These are phyloP conservation scores for Dalbergia cultrata DNA, from an alignment of 306 rosid species.

Conservation along the genomic window DNA sequence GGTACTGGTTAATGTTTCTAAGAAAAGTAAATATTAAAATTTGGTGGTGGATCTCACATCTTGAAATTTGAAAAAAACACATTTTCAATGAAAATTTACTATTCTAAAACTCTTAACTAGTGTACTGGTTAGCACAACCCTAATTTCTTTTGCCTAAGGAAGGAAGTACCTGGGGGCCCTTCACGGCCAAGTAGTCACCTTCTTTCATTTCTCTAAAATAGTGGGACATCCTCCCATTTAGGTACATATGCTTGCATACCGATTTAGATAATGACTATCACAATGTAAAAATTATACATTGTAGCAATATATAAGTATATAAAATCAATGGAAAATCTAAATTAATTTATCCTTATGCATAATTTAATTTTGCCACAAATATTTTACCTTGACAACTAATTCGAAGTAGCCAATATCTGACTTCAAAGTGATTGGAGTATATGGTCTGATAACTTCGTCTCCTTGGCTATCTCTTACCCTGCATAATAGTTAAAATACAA, in stretches of 20 bases:
- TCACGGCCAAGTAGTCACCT: constrained; percentile 74
- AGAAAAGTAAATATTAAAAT: no score
- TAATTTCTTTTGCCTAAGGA: neutral
- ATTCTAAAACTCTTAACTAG: no score
- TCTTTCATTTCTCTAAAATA: constrained; percentile 73
- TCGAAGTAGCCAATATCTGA: constrained; percentile 78
- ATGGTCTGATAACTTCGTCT: constrained; percentile 69
- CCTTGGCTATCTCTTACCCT: constrained; percentile 75
- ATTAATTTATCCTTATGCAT: neutral
- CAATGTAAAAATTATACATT: neutral
- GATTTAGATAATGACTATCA: neutral
- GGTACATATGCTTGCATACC: constrained; percentile 67
- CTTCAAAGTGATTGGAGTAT: constrained; percentile 87
- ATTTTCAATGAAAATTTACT: no score
- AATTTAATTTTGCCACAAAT: neutral
- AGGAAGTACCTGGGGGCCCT: constrained; percentile 73
- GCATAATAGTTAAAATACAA: constrained; percentile 18
- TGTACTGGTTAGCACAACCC: no score
- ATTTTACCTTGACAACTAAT: constrained; percentile 71
- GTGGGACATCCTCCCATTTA: constrained; percentile 86
- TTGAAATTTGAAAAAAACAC: no score
- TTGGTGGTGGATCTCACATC: no score
- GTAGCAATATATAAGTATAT: neutral
- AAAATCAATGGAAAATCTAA: neutral
- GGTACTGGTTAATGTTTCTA: no score